Base-by-base conservation (phyloP, 2,329 filamentous ascomycete genomes). In the Clonostachys rosea region DNA sequence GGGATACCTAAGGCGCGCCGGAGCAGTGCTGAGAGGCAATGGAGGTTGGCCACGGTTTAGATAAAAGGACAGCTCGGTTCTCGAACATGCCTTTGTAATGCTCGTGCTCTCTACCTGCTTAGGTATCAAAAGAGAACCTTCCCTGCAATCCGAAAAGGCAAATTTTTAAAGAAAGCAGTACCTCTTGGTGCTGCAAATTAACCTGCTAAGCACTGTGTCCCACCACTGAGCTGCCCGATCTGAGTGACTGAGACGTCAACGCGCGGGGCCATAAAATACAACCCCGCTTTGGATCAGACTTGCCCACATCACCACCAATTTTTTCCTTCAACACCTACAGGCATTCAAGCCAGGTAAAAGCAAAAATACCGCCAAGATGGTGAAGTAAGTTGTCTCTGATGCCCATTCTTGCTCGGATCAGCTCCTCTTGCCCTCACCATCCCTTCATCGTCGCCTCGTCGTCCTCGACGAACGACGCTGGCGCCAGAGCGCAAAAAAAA, bases 361-460 rank as follows among this genome's bases (percentile, higher is more conserved):
- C 61, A 69, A 69, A 72, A 87, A 83, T 71, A 89, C 91, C 89
- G 90, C 79, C 87, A 96, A 91, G 74, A 99, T 99, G 94, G 94
- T 99, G 74, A 96, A 97, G 91, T 96, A 87, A 87, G 91, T 92
- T 42, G 12, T 20, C 42, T 33, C 16, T 33, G 12, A 24, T 40
- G 34, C 16, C 24, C 46, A 46, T 40, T 24, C 9, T 16, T 14
- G 12, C 39, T 30, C 47, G 17, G 33, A 16, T 35, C 30, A n/a
- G 18, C 17, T 34, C 14, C 10, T 17, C 41, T 45, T 44, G 45
- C 45, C 46, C 37, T 46, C 52, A 43, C 39, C 47, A 51, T 46
- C 42, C 35, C 44, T 36, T 36, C 47, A 48, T 48, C 42, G 12
- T 39, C 36, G 36, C 36, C 36, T 39, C 5, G 36, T 39, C 36